phyloP scores from a whole-genome alignment of 2,329 filamentous ascomycete genomes.

The Atkinsonella texensis region DNA sequence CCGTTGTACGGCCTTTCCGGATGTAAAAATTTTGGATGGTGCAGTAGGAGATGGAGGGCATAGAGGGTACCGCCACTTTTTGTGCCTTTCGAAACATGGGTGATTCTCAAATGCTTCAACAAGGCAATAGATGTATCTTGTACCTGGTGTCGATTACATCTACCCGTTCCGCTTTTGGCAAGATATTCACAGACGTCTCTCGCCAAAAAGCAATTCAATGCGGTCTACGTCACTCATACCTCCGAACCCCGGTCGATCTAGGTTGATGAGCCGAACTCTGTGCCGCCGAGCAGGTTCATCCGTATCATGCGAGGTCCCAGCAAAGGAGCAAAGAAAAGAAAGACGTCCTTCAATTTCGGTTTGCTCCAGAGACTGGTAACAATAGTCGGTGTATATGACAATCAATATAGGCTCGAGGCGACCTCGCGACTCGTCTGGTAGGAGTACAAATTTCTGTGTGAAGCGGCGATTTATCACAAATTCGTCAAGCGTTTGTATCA shows the following conservation, averaged over 20 bases:
- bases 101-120: constrained; percentile 20
- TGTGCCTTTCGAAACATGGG: constrained; percentile 16
- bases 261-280: constrained; percentile 20
- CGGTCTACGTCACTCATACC: constrained; percentile 17
- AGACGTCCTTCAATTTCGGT: constrained; percentile 15
- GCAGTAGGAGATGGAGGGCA: constrained; percentile 19
- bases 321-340: constrained; percentile 19
- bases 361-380: constrained; percentile 16
- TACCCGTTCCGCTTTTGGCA: not conserved
- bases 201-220: constrained; percentile 5
- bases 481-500: not conserved
- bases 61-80: constrained; percentile 21
- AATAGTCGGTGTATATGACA: constrained; percentile 13
- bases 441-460: constrained; percentile 12
- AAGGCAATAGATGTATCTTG: constrained; percentile 18
- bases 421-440: constrained; percentile 8
- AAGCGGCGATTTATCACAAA: constrained; percentile 12
- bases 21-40: constrained; percentile 16
- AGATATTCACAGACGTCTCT: not conserved
- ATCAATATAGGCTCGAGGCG: constrained; percentile 8
- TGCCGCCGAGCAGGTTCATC: constrained; percentile 19
- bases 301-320: constrained; percentile 18
- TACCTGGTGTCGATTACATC: not conserved
- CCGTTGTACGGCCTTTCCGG: constrained; percentile 15
- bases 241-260: constrained; percentile 25